Base-by-base conservation (phyloP, 2,329 filamentous ascomycete genomes). In the Coniochaeta hoffmannii region DNA sequence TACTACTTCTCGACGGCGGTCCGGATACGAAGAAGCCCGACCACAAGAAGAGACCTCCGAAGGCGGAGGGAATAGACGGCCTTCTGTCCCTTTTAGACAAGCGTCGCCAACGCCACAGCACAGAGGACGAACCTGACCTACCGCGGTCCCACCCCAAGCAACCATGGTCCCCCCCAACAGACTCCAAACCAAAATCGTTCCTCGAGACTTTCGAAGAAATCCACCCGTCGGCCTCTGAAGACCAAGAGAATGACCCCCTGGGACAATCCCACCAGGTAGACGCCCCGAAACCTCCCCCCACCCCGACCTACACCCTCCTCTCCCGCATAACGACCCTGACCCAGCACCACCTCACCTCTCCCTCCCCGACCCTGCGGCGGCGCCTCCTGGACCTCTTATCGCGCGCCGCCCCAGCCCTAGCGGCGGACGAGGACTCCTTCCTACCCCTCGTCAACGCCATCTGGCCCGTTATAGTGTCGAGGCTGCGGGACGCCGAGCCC, bases 321-420 rank as follows among this genome's bases (percentile, higher is more conserved):
- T 79, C 90, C 32, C 87, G 86, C 56, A 94, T 99, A 56, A 84
- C 91, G 24, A 82, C 82, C 51, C 83, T 96, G 1, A 93, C 91
- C 5, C 92, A 96, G 65, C 87, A 96, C 67, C 94, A 97, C 69
- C 81, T 99, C 11, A 91, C 93, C 6, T 92, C 90, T 0, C 86
- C 89, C 0, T 92, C 90, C 0, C 85, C 92, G 0, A 81, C 83
- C 11, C 79, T 99, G 9, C 86, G 93, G 38, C 84, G 84, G 30
- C 89, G 87, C 0, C 79, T 99, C 3, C 81, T 99, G 10, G 81
- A 83, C 15, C 82, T 97, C 6, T 80, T 97, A 12, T 75, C 80
- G 26, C 90, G 85, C 0, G 86, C 90, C 3, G 81, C 87, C 4
- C 82, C 86, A 1, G 79, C 88, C 1, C 80, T 99, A 3, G 82